phyloP scores from a whole-genome alignment of 1,284 basidiomycete genomes.

The Meira nashicola region DNA sequence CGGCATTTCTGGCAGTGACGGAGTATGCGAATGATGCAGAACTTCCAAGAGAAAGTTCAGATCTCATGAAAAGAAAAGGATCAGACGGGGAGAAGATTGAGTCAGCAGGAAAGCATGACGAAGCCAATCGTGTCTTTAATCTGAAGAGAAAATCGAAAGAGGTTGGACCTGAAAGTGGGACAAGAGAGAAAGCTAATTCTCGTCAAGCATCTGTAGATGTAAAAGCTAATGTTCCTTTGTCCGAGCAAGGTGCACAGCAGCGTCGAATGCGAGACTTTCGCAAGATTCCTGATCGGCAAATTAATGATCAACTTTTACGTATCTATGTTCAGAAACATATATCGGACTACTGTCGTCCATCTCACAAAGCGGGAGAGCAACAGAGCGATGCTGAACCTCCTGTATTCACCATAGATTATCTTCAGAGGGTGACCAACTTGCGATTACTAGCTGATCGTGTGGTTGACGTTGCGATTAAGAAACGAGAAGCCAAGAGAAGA shows the following conservation, averaged over 20 bases:
- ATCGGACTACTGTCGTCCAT: neutral
- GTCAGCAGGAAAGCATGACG: too few species aligned
- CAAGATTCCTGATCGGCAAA: conserved; percentile 1
- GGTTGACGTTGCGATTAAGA: conserved; percentile 1
- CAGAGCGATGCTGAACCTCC: neutral
- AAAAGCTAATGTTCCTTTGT: neutral
- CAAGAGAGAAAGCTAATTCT: neutral
- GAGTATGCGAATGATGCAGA: conserved; percentile 1
- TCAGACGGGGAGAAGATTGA: too few species aligned
- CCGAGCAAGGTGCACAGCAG: neutral
- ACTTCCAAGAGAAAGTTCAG: neutral
- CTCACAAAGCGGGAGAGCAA: neutral
- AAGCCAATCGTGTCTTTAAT: neutral
- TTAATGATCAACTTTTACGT: neutral
- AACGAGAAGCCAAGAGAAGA: neutral
- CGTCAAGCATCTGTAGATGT: neutral
- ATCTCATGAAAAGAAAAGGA: neutral
- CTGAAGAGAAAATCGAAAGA: neutral
- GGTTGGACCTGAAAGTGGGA: neutral
- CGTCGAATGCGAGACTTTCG: neutral
- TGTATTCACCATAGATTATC: conserved; percentile 1
- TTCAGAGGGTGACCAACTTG: neutral
- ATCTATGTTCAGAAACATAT: conserved; percentile 8
- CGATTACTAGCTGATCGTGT: neutral
- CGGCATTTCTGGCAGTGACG: neutral